Percentiles rank a stretch among this genome's conserved stretches.
Evolutionary conservation across 257 asterid species (phyloP).

Genomic region (Solanum chmielewskii): DNA sequence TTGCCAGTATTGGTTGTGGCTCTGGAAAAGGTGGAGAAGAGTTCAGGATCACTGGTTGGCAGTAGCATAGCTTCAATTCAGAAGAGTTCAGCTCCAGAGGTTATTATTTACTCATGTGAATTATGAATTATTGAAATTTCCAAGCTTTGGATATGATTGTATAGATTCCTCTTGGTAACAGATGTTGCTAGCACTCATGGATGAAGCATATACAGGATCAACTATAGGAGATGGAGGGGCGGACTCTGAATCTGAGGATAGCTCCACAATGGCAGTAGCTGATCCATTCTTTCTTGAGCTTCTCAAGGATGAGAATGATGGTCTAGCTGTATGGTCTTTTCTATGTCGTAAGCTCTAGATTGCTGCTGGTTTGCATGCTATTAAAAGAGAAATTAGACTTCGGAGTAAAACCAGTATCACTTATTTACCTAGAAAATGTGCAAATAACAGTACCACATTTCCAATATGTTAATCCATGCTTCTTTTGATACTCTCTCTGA

Average conservation of each 20-base stretch:
- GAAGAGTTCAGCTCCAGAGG: conserved; percentile 95
- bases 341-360: neutral
- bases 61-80: conserved; percentile 89
- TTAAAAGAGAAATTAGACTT: neutral
- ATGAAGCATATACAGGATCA: conserved; percentile 95
- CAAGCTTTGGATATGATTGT: conserved; percentile 3
- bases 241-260: conserved; percentile 91
- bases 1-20: conserved; percentile 79
- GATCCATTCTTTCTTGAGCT: conserved; percentile 89
- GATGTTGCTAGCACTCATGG: conserved; percentile 98
- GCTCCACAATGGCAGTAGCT: conserved; percentile 56
- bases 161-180: conserved; percentile 15
- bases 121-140: neutral
- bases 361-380: neutral
- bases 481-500: neutral
- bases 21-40: conserved; percentile 77
- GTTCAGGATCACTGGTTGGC: conserved; percentile 87
- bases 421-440: neutral
- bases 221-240: conserved; percentile 90
- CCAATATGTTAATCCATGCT: neutral
- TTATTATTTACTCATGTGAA: conserved; percentile 19
- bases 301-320: conserved; percentile 97
- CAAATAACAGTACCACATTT: neutral
- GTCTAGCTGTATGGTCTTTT: conserved; percentile 72
- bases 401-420: neutral